These are phyloP conservation scores for Phoma herbarum DNA, from an alignment of 2,329 filamentous ascomycete species.

Conservation along the genomic window DNA sequence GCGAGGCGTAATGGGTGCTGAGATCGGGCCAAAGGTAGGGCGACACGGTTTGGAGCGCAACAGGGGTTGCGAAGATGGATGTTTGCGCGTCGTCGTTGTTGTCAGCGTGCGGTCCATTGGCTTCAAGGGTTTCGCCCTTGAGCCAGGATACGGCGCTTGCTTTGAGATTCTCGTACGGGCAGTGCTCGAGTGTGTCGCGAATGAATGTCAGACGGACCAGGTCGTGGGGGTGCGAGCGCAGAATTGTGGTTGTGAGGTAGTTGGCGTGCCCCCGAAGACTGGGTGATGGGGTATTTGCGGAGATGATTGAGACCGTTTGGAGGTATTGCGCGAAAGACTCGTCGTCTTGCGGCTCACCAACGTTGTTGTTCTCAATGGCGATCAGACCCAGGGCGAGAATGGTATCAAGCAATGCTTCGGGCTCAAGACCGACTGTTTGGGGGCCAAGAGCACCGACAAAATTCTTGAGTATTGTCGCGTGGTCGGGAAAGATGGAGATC, in stretches of 20 bases:
- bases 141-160: constrained; percentile 68
- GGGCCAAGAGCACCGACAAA: constrained; percentile 57
- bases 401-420: constrained; percentile 64
- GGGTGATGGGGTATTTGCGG: constrained; percentile 58
- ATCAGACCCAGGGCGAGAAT: constrained; percentile 62
- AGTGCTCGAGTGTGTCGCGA: constrained; percentile 63
- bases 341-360: constrained; percentile 59
- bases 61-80: constrained; percentile 58
- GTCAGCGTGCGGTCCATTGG: constrained; percentile 41
- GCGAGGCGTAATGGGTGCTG: constrained; percentile 50
- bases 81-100: constrained; percentile 27
- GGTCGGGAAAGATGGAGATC: constrained; percentile 62
- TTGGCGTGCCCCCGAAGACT: constrained; percentile 59
- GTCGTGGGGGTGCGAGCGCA: constrained; percentile 64
- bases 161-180: constrained; percentile 63
- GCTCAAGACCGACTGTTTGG: constrained; percentile 49
- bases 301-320: constrained; percentile 58
- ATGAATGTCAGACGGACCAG: constrained; percentile 63
- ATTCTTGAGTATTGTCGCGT: constrained; percentile 60
- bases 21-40: constrained; percentile 63
- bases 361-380: constrained; percentile 56
- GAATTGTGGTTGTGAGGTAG: constrained; percentile 58
- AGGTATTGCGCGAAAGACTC: constrained; percentile 63
- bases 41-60: constrained; percentile 58
- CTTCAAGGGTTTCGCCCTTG: constrained; percentile 66